Conservation (phyloP, 495 filamentous ascomycete genomes). For the Penicillium dipodomyicola region DNA sequence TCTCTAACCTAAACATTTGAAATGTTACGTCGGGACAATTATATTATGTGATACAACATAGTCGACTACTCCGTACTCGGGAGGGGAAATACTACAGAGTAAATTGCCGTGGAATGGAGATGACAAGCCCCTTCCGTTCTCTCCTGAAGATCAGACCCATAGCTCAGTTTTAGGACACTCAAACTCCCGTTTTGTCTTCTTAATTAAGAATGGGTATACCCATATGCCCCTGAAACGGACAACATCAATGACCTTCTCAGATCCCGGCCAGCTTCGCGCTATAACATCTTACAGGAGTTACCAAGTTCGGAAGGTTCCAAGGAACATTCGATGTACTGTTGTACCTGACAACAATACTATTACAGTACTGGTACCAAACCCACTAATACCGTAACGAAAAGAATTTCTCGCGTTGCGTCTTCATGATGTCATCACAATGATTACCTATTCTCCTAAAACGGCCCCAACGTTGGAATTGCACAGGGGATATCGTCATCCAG, state of each 20-base stretch:
- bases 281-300: not conserved
- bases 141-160: slow-evolving; percentile 28
- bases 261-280: not conserved
- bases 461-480: not conserved
- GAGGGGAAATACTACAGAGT: not conserved
- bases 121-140: slow-evolving; percentile 18
- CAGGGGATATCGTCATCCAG: not conserved
- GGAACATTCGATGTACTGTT: not conserved
- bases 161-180: not conserved
- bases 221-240: not conserved
- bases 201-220: not conserved
- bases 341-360: not conserved
- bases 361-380: not conserved
- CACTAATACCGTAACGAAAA: slow-evolving; percentile 2
- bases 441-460: not conserved
- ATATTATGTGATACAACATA: not conserved
- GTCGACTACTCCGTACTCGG: not conserved
- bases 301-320: not conserved
- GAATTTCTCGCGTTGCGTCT: slow-evolving; percentile 13
- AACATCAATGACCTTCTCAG: not conserved
- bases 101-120: slow-evolving; percentile 19
- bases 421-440: slow-evolving; percentile 29
- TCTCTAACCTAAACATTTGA: not conserved
- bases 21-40: not conserved
- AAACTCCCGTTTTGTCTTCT: not conserved